Percentiles rank a stretch among this genome's conserved stretches.
Conservation (phyloP, 2,329 filamentous ascomycete genomes). For the Chaetomium strumarium region DNA sequence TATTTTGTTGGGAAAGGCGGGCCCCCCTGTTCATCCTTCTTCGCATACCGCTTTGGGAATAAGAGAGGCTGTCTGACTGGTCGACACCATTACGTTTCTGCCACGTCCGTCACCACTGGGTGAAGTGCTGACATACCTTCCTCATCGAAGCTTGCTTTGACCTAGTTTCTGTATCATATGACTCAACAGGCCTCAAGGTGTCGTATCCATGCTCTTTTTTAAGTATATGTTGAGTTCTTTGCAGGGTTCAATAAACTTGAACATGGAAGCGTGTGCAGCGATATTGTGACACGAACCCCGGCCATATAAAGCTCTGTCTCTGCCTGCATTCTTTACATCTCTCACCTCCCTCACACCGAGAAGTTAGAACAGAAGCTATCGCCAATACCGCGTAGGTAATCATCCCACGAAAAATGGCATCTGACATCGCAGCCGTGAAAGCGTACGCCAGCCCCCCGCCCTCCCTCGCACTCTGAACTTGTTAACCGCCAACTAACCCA, state of each 20-base stretch:
- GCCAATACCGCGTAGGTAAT: background rate
- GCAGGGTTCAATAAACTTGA: too few species aligned
- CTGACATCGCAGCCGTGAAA: conserved; percentile 3
- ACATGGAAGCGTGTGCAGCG: too few species aligned
- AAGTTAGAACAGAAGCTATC: background rate
- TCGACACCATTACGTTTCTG: background rate
- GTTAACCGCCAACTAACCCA: background rate
- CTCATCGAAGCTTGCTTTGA: background rate
- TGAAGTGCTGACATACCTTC: background rate
- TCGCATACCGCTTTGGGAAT: conserved; percentile 9
- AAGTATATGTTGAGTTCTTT: background rate
- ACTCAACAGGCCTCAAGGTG: background rate
- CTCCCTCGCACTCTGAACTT: background rate
- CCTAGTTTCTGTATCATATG: background rate
- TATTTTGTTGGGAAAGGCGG: too few species aligned
- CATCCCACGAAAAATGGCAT: background rate
- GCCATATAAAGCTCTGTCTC: background rate
- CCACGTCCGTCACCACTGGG: too few species aligned
- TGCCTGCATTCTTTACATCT: background rate
- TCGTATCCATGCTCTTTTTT: background rate
- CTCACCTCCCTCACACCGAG: background rate
- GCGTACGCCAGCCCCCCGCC: background rate
- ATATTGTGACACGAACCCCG: too few species aligned
- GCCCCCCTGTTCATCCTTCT: too few species aligned
- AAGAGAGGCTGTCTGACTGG: background rate